phyloP scores from a whole-genome alignment of 768 basidiomycete species.

The Termitomyces sp. region DNA sequence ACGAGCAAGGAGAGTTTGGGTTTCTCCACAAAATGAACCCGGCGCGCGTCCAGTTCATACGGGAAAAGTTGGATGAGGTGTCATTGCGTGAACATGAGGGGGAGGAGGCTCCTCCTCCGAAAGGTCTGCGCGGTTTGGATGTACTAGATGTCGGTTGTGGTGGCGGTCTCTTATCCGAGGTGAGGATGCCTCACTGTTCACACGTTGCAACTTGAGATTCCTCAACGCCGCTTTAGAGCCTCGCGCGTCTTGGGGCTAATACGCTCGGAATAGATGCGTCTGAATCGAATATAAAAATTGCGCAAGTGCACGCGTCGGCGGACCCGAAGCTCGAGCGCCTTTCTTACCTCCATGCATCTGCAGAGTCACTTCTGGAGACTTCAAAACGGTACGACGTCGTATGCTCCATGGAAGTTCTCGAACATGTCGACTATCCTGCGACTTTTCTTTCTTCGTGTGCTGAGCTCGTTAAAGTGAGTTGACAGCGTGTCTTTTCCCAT shows the following conservation, averaged over 20 bases:
- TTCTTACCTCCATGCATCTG: slow-evolving; percentile 66
- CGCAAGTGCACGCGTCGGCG: slow-evolving; percentile 70
- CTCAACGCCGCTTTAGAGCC: slow-evolving; percentile 44
- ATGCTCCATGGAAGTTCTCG: slow-evolving; percentile 96
- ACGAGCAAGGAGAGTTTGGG: slow-evolving; percentile 85
- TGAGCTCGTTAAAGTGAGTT: slow-evolving; percentile 75
- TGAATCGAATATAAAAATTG: slow-evolving; percentile 79
- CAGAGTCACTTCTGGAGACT: slow-evolving; percentile 66
- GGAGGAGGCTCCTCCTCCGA: slow-evolving; percentile 22
- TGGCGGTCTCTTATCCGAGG: slow-evolving; percentile 90
- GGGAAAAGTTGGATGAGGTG: slow-evolving; percentile 64
- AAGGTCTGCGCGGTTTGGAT: slow-evolving; percentile 56
- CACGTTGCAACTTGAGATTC: not conserved
- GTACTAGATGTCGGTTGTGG: slow-evolving; percentile 94
- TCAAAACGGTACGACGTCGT: slow-evolving; percentile 80
- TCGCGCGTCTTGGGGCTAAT: slow-evolving; percentile 83
- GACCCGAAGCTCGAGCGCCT: slow-evolving; percentile 56
- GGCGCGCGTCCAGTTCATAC: slow-evolving; percentile 74
- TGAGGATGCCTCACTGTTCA: slow-evolving; percentile 18
- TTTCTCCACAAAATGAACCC: slow-evolving; percentile 96
- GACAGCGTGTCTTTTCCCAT: not conserved
- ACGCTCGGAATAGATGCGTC: slow-evolving; percentile 93
- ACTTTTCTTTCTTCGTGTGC: slow-evolving; percentile 80
- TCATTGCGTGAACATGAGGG: slow-evolving; percentile 46
- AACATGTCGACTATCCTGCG: slow-evolving; percentile 92